Evolutionary conservation across 2,329 filamentous ascomycete species (phyloP).

Genomic region (Aspergillus spinulosporus): DNA sequence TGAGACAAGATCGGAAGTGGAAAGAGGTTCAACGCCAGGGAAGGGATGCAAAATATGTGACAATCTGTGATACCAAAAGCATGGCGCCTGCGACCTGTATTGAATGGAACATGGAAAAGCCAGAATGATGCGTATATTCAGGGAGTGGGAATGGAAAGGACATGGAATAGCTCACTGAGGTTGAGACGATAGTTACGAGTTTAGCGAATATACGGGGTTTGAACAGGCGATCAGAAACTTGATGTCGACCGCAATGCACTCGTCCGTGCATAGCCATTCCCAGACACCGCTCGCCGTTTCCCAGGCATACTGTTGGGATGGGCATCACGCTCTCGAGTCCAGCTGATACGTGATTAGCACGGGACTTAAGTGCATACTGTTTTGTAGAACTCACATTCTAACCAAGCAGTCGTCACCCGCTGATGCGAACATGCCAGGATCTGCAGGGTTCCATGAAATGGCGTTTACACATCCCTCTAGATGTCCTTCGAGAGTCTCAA

Average conservation of each 20-base stretch:
- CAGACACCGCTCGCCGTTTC: slow-evolving; percentile 32
- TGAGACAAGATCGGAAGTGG: background rate
- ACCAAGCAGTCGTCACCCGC: slow-evolving; percentile 85
- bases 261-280: slow-evolving; percentile 40
- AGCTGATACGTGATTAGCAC: slow-evolving; percentile 27
- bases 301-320: slow-evolving; percentile 26
- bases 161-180: too few species aligned
- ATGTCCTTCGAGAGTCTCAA: slow-evolving; percentile 77
- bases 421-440: slow-evolving; percentile 83
- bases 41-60: slow-evolving; percentile 17
- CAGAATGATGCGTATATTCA: slow-evolving; percentile 4
- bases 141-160: background rate
- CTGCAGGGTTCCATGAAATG: slow-evolving; percentile 81
- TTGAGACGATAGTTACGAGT: background rate
- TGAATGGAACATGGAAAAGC: slow-evolving; percentile 12
- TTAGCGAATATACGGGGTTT: too few species aligned
- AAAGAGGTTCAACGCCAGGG: slow-evolving; percentile 15
- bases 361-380: background rate
- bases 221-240: slow-evolving; percentile 26
- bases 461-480: slow-evolving; percentile 76
- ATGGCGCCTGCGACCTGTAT: slow-evolving; percentile 30
- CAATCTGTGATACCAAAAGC: slow-evolving; percentile 25
- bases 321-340: slow-evolving; percentile 38
- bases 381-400: slow-evolving; percentile 68
- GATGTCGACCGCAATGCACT: slow-evolving; percentile 45